These are phyloP conservation scores for Sordariomycetes sp. DNA, from an alignment of 2,329 filamentous ascomycete species.

Conservation along the genomic window DNA sequence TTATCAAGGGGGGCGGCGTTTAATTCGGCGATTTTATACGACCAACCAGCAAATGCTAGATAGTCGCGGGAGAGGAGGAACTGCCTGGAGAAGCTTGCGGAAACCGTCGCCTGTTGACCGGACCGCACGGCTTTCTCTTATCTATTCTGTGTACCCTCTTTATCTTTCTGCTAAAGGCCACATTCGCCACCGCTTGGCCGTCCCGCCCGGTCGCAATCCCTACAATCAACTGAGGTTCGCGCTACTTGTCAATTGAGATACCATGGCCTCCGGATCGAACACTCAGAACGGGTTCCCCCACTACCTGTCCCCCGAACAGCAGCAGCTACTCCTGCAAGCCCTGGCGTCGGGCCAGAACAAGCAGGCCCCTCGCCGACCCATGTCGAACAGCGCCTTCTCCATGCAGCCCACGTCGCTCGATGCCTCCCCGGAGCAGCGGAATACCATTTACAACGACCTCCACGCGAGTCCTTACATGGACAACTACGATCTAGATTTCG, in stretches of 20 bases:
- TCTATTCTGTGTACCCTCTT: background rate
- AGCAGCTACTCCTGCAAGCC: slow-evolving; percentile 62
- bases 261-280: slow-evolving; percentile 35
- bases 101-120: background rate
- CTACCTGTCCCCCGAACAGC: slow-evolving; percentile 62
- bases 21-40: too few relatives aligned
- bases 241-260: background rate
- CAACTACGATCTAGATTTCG: slow-evolving; percentile 61
- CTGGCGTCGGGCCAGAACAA: slow-evolving; percentile 54
- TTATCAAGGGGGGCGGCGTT: too few relatives aligned
- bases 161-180: background rate
- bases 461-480: slow-evolving; percentile 76
- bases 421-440: slow-evolving; percentile 26
- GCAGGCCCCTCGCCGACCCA: slow-evolving; percentile 17
- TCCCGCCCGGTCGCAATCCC: background rate
- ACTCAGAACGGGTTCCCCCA: slow-evolving; percentile 36
- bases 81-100: background rate
- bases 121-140: background rate
- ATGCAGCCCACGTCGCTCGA: slow-evolving; percentile 35
- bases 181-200: background rate
- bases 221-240: background rate
- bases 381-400: slow-evolving; percentile 23
- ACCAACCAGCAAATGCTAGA: too few relatives aligned
- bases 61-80: background rate
- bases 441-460: slow-evolving; percentile 21